Evolutionary conservation across 768 basidiomycete genomes (phyloP), one percentile per base, ranked within the genome.

Genomic region (Naganishia kalamii): DNA sequence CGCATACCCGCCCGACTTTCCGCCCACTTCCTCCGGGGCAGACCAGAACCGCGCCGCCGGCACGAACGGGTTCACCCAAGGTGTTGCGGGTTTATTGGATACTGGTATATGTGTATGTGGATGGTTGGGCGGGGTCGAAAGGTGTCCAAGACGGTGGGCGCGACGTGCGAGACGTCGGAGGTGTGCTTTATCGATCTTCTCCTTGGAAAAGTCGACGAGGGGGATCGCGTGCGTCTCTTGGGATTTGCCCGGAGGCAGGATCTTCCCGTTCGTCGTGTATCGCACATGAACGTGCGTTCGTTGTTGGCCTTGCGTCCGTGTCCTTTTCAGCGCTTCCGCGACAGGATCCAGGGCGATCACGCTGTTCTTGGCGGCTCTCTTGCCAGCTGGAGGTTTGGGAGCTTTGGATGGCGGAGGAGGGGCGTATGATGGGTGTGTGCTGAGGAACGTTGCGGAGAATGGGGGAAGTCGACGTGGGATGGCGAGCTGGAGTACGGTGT

Each of bases 1-100:
- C 23, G 54, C 64, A 50, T 65, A 65, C 29, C 64, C 64, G 12
- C 33, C 32, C 11, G n/a, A 21, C 47, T 48, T 47, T 4, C 64
- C 64, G 2, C 64, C 64, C 23, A 60, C 7, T 2, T 23, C 64
- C 19, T 47, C 46, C 7, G 29, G 29, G 6, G 64, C 32, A 13
- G 54, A 46, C 33, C 32, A 65, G 47, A 59, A 65, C 25, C 30
- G 19, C 6, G 51, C 27, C 13, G 21, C 43, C 12, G 29, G 4
- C 6, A 17, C 35, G 29, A 32, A 17, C n/a, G 37, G 37, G 6
- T n/a, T 44, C 43, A n/a, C 19, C 43, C 43, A 44, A 6, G 43
- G 43, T n/a, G 37, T 17, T 17, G 37, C 8, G 37, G 17, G 37
- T 40, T 40, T 40, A 17, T 40, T 40, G 30, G 51, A 27, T 2